phyloP scores from a whole-genome alignment of 441 rosid genomes.

The Gossypium schwendimanii region DNA sequence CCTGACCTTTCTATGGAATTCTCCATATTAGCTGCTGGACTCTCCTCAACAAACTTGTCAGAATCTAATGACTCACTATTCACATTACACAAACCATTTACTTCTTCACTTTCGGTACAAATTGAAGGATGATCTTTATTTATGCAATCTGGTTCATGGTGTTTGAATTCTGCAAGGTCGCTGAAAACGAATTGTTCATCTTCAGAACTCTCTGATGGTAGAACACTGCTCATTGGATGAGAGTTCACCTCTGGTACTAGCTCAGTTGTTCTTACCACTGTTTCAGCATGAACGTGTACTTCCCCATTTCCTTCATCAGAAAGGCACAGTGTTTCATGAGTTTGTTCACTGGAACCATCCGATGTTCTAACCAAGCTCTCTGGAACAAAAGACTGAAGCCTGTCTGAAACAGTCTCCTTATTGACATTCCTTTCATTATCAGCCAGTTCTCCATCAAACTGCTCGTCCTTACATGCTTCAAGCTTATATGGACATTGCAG shows the following conservation, averaged over 20 bases:
- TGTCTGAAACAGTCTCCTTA: conserved; percentile 26
- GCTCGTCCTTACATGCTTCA: conserved; percentile 22
- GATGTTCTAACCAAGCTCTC: conserved; percentile 19
- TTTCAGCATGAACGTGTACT: conserved; percentile 26
- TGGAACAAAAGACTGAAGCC: conserved; percentile 30
- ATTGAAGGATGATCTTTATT: conserved; percentile 21
- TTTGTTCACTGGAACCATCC: conserved; percentile 26
- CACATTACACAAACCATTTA: conserved; percentile 17
- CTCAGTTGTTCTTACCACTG: conserved; percentile 24
- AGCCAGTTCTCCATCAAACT: conserved; percentile 21
- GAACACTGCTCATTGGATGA: conserved; percentile 21
- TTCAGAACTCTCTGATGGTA: conserved; percentile 43
- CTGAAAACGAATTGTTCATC: conserved; percentile 69
- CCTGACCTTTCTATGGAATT: conserved; percentile 23
- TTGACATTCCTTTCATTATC: conserved; percentile 20
- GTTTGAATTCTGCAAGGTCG: conserved; percentile 48
- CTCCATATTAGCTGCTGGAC: conserved; percentile 20
- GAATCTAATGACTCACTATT: conserved; percentile 23
- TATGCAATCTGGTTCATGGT: conserved; percentile 21
- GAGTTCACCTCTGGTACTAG: conserved; percentile 37
- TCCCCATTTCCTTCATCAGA: conserved; percentile 32
- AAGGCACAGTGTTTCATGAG: conserved; percentile 23
- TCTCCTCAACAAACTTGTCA: conserved; percentile 21
- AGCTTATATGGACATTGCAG: conserved; percentile 18
- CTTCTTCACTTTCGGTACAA: conserved; percentile 17